Evolutionary conservation across 2,329 filamentous ascomycete genomes (phyloP).

Genomic region (Sphaerulina musiva): DNA sequence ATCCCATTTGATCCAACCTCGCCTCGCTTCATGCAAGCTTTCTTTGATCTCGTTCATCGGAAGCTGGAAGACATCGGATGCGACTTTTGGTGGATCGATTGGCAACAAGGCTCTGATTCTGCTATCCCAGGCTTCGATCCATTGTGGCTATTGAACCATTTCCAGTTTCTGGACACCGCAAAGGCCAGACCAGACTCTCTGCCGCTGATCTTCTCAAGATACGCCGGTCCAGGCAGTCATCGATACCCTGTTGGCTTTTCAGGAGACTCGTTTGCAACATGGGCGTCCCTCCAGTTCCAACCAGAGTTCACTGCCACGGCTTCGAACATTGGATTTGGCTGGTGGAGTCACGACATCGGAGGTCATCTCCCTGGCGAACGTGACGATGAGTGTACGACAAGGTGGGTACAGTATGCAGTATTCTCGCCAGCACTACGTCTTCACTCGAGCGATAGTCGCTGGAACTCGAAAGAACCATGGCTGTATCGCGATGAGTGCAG

Average conservation of each 20-base stretch:
- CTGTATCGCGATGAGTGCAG: neutral
- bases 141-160: constrained; percentile 60
- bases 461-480: constrained; percentile 60
- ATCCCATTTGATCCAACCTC: constrained; percentile 53
- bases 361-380: constrained; percentile 53
- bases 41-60: constrained; percentile 52
- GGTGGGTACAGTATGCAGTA: constrained; percentile 57
- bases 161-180: constrained; percentile 43
- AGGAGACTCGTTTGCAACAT: constrained; percentile 54
- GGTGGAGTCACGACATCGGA: constrained; percentile 65
- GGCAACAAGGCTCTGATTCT: constrained; percentile 56
- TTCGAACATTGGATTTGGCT: constrained; percentile 61
- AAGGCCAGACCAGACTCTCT: neutral
- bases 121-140: constrained; percentile 55
- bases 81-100: constrained; percentile 64
- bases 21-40: constrained; percentile 52
- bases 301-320: constrained; percentile 61
- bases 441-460: constrained; percentile 53
- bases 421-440: constrained; percentile 57
- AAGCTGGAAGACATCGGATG: constrained; percentile 51
- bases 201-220: constrained; percentile 53
- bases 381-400: constrained; percentile 53
- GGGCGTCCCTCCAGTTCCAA: constrained; percentile 57
- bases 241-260: constrained; percentile 61
- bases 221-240: constrained; percentile 57